Base-by-base conservation (phyloP, 2,329 filamentous ascomycete species). In the Sarocladium strictum region DNA sequence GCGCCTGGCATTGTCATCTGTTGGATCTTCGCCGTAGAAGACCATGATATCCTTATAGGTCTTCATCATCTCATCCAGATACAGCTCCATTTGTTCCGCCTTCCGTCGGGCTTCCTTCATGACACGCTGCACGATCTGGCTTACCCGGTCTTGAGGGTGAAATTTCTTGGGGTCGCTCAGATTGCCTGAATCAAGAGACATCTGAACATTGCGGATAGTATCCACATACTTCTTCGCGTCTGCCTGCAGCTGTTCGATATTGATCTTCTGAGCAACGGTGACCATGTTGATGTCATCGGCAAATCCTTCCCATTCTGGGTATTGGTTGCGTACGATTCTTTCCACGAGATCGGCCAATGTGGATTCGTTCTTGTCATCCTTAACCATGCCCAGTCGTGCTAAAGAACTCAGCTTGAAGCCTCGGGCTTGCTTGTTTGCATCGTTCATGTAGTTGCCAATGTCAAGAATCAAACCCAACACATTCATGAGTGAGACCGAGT, bases 391-490 rank as follows among this genome's bases (percentile, higher is more conserved):
- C 54, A 99, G 77, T 54, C 94, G 85, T 26, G 90, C 89, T 50
- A 99, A 84, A 5, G 94, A 97, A 66, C 91, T 94, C 14, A 99
- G 83, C 76, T 99, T 99, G 85, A 99, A 99, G 58, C 94, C 94
- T 56, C 87, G 89, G 3, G 94, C 94, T 73, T 97, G 94, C 75
- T 99, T 99, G 74, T 97, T 97, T 54, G 92, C 87, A 67, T 97
- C 94, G 76, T 99, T 99, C 94, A 99, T 99, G 79, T 96, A 99
- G 72, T 99, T 99, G 70, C 94, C 94, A 65, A 99, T 96, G 69
- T 97, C 93, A 63, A 99, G 77, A 70, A 99, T 99, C 58, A 97
- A 80, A 56, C 93, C 92, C 55, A 99, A 83, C 47, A 99, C 91
- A 61, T 96, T 97, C 86, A 97, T 96, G 63, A 99, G 75, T 24